phyloP scores from a whole-genome alignment of 208 protist genomes.

The Leishmania lainsoni region DNA sequence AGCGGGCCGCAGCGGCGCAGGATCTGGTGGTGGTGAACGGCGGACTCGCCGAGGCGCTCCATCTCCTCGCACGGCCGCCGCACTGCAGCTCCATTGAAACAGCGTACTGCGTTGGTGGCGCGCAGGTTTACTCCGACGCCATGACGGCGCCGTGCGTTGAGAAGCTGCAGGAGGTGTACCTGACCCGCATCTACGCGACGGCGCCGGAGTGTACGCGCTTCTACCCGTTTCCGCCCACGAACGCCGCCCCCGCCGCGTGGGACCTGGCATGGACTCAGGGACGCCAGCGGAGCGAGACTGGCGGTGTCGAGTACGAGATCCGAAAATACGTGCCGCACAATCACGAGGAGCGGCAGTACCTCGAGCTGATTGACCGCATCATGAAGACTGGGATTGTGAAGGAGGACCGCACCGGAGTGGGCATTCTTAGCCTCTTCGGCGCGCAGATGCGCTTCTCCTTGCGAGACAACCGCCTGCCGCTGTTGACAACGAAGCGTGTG shows the following conservation, averaged over 20 bases:
- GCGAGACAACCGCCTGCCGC: conserved; percentile 92
- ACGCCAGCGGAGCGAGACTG: conserved; percentile 32
- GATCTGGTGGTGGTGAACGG: conserved; percentile 62
- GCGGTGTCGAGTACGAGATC: conserved; percentile 56
- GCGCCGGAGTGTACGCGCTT: conserved; percentile 55
- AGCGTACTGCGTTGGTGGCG: conserved; percentile 95
- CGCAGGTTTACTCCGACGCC: conserved; percentile 82
- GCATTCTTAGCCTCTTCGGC: conserved; percentile 96
- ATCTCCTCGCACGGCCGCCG: conserved; percentile 52
- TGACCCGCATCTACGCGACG: conserved; percentile 60
- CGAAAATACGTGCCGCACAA: conserved; percentile 82
- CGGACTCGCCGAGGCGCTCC: conserved; percentile 58
- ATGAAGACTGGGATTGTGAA: conserved; percentile 75
- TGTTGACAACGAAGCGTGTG: conserved; percentile 99
- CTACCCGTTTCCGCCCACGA: conserved; percentile 60
- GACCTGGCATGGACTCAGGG: conserved; percentile 43
- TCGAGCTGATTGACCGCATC: conserved; percentile 86
- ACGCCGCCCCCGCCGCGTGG: conserved; percentile 30
- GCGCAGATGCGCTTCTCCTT: conserved; percentile 97
- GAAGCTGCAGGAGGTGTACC: conserved; percentile 66
- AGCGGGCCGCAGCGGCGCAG: conserved; percentile 43
- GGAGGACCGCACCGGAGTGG: conserved; percentile 96
- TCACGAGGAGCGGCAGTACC: conserved; percentile 93
- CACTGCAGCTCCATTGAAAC: conserved; percentile 73
- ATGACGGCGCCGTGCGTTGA: conserved; percentile 60